Base-by-base conservation (phyloP, 164 flowering plant genomes). In the Vitis rupestris region DNA sequence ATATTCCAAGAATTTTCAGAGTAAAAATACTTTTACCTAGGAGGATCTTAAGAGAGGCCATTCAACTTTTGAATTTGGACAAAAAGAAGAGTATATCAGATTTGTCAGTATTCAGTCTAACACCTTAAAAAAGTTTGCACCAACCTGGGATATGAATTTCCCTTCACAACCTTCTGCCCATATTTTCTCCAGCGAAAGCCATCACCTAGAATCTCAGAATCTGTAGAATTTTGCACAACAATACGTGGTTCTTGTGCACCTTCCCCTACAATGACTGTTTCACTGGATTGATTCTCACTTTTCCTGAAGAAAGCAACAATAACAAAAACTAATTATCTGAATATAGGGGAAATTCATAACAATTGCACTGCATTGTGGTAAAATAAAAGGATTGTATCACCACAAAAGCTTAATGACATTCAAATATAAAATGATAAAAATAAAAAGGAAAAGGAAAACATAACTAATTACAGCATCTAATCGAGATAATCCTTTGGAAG, bases 131-230 rank as follows among this genome's bases (percentile, higher is more conserved):
- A 44, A 52, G 61, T 55, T 19, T 61, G 63, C 59, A 71, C 29
- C n/a, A 68, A 94, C 99, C 98, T 93, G 65, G 98, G 99, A 78
- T 87, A 86, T 66, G 92, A 86, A 78, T 91, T 95, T 76, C 99
- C 97, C 76, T 85, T 93, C 72, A 95, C 98, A 58, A 93, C 92
- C 66, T 95, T 95, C 83, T 95, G 99, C 51, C 99, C 99, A 65
- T 95, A 95, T 82, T 93, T 95, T 80, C 99, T 82, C 99, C 99
- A 95, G 51, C 97, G 96, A 77, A 85, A 91, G 37, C 99, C 98
- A 76, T 95, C 98, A 2, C 85, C 87, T 1, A 81, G 16, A 59
- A 78, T 79, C 58, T 90, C 97, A 64, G 89, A 50, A 67, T 90
- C 96, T 1, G 81, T 72, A 10, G 90, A 72, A 64, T 69, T 83